Evolutionary conservation across 2,329 filamentous ascomycete species (phyloP).

Genomic region (Aureobasidium sp.): DNA sequence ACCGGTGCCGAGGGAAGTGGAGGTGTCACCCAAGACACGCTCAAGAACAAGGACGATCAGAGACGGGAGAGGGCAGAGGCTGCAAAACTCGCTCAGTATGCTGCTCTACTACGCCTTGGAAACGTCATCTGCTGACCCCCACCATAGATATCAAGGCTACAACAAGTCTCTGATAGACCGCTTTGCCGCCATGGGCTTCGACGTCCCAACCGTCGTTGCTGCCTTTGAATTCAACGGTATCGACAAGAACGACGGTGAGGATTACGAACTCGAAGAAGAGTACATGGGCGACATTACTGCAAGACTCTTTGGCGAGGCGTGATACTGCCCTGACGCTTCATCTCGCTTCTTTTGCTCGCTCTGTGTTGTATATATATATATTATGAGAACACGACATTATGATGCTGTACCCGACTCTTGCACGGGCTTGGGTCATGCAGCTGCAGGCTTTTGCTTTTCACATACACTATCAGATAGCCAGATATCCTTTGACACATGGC

Average conservation of each 20-base stretch:
- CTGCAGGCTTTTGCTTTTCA: background rate
- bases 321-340: background rate
- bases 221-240: slow-evolving; percentile 79
- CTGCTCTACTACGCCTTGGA: slow-evolving; percentile 27
- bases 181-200: slow-evolving; percentile 88
- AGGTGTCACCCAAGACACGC: slow-evolving; percentile 46
- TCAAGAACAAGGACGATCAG: slow-evolving; percentile 48
- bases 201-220: slow-evolving; percentile 75
- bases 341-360: background rate
- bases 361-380: background rate
- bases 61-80: slow-evolving; percentile 51
- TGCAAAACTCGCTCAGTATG: slow-evolving; percentile 49
- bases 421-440: background rate
- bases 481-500: background rate
- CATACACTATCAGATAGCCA: background rate
- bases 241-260: slow-evolving; percentile 66
- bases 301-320: slow-evolving; percentile 65
- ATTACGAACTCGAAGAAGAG: slow-evolving; percentile 82
- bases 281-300: slow-evolving; percentile 89
- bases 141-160: slow-evolving; percentile 72
- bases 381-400: slow-evolving; percentile 12
- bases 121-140: background rate
- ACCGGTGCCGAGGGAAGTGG: slow-evolving; percentile 32
- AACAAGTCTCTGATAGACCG: slow-evolving; percentile 74
- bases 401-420: slow-evolving; percentile 12